Evolutionary conservation across 345 rosid genomes (phyloP), one percentile per base, ranked within the genome.

Genomic region (Bruguiera parviflora): DNA sequence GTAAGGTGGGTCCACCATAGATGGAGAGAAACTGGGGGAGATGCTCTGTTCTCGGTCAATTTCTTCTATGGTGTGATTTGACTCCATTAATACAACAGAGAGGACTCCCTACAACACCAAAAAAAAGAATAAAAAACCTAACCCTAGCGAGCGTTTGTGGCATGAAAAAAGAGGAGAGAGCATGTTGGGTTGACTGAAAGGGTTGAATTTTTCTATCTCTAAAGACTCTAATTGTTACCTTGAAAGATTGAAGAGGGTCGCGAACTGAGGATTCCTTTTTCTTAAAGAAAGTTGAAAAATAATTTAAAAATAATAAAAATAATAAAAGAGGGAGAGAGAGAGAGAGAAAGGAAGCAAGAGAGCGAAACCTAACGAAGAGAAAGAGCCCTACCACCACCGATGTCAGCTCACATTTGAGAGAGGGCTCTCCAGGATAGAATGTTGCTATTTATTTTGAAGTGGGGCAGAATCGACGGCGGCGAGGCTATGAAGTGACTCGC

Each of bases 1-100:
- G 37, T 57, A 55, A 3, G 72, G 65, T 31, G 83, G 82, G 71
- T 77, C 84, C 75, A 65, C 47, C 31, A 58, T 68, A 16, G 84
- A 64, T 32, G 67, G 37, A 1, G 79, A 73, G 59, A 80, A 73
- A 64, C 57, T 82, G 32, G 37, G 61, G 64, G 63, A 46, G 53
- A 71, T 69, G 69, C 71, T 71, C 11, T 78, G 62, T 58, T 78
- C 66, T 58, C 59, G 60, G 66, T 85, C 84, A 28, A 83, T 85
- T 71, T 79, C 79, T 62, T 66, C 71, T 11, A 79, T 81, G 28
- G 77, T 71, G 67, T 59, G 78, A 64, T 74, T 43, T 13, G 49
- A 43, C 18, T 43, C 18, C 49, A 43, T 43, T 3, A 43, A 43
- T 2, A 13, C 49, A 43, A 13, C 49, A 11, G 5, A 13, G 2